phyloP scores from a whole-genome alignment of 306 rosid species.

The Cucurbita maxima region DNA sequence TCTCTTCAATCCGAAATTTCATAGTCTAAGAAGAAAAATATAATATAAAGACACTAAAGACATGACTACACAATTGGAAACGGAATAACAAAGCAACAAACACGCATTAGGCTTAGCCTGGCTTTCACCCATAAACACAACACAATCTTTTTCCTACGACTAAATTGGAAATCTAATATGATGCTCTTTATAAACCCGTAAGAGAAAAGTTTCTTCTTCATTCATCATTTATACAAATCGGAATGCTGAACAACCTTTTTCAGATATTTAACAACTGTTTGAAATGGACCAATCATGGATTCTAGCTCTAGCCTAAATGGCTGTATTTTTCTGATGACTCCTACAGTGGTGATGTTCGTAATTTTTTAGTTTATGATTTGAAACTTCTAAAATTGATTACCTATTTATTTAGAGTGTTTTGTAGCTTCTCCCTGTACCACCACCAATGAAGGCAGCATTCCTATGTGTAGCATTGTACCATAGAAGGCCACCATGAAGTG shows the following conservation, averaged over 20 bases:
- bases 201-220: too few species aligned
- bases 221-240: background rate
- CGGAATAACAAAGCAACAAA: too few species aligned
- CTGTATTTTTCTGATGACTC: background rate
- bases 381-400: background rate
- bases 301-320: background rate
- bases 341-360: background rate
- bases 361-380: background rate
- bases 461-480: background rate
- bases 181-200: too few species aligned
- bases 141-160: too few species aligned
- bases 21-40: too few species aligned
- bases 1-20: too few species aligned
- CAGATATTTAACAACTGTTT: background rate
- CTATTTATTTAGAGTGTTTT: background rate
- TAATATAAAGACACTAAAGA: too few species aligned
- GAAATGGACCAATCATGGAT: background rate
- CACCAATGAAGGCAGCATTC: background rate
- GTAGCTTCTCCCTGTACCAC: background rate
- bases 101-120: too few species aligned
- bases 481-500: constrained; percentile 4
- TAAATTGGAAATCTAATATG: too few species aligned
- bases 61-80: too few species aligned
- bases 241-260: background rate
- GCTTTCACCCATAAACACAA: too few species aligned